These are phyloP conservation scores for Viola pubescens DNA, from an alignment of 441 rosid genomes.

Conservation along the genomic window DNA sequence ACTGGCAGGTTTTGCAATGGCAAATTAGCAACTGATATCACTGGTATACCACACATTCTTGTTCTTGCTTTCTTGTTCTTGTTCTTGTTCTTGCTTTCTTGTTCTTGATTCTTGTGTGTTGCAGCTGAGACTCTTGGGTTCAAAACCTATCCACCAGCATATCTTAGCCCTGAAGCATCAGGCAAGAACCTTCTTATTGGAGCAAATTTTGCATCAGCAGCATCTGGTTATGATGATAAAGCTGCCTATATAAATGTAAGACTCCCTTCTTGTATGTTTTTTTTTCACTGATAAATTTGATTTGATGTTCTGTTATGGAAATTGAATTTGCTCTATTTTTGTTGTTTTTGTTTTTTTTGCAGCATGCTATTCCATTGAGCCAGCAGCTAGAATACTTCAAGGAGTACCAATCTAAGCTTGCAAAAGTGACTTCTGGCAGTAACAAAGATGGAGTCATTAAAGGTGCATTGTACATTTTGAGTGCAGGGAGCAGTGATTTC, in stretches of 20 bases:
- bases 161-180: slow-evolving; percentile 77
- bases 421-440: slow-evolving; percentile 45
- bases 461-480: slow-evolving; percentile 50
- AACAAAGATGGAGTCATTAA: slow-evolving; percentile 51
- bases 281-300: too few species aligned
- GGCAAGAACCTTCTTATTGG: slow-evolving; percentile 85
- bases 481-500: slow-evolving; percentile 82
- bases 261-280: neutral
- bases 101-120: slow-evolving; percentile 4
- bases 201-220: slow-evolving; percentile 93
- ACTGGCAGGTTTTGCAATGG: slow-evolving; percentile 96
- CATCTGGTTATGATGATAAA: slow-evolving; percentile 75
- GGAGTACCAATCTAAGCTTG: slow-evolving; percentile 68
- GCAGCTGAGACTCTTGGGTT: slow-evolving; percentile 83
- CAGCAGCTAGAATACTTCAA: slow-evolving; percentile 67
- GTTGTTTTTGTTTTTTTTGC: slow-evolving; percentile 16
- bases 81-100: neutral
- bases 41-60: slow-evolving; percentile 41
- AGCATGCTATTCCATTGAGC: slow-evolving; percentile 73
- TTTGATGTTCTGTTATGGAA: too few species aligned
- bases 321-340: too few species aligned
- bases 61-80: neutral
- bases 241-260: slow-evolving; percentile 56
- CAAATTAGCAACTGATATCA: slow-evolving; percentile 74
- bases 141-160: slow-evolving; percentile 61